Evolutionary conservation across 2,329 filamentous ascomycete species (phyloP).

Genomic region (Blumeria hordei): DNA sequence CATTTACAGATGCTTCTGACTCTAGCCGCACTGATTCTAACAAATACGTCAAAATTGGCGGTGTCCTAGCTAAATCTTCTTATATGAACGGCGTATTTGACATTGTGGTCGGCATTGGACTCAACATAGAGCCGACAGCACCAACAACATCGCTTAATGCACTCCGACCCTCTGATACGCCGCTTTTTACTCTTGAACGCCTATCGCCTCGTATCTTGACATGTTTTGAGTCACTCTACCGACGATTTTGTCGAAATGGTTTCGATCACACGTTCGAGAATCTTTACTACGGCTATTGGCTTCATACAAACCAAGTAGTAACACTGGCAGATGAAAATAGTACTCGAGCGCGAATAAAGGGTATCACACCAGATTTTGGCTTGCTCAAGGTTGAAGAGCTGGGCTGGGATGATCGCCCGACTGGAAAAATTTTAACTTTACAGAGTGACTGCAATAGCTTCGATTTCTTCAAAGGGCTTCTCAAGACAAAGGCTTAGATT

Average conservation of each 20-base stretch:
- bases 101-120: constrained; percentile 60
- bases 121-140: constrained; percentile 64
- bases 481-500: constrained; percentile 41
- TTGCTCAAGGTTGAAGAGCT: constrained; percentile 68
- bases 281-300: constrained; percentile 61
- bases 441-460: constrained; percentile 98
- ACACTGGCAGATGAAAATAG: constrained; percentile 65
- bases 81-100: constrained; percentile 60
- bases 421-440: constrained; percentile 57
- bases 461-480: constrained; percentile 78
- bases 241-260: constrained; percentile 46
- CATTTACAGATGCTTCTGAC: too few relatives aligned
- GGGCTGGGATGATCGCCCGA: constrained; percentile 43
- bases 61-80: constrained; percentile 73
- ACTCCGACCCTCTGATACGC: constrained; percentile 17
- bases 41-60: constrained; percentile 71
- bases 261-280: constrained; percentile 52
- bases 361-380: constrained; percentile 83
- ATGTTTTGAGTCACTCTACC: constrained; percentile 54
- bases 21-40: constrained; percentile 14
- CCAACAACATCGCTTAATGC: constrained; percentile 74
- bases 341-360: constrained; percentile 49
- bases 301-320: constrained; percentile 50
- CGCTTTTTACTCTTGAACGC: constrained; percentile 47
- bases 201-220: constrained; percentile 63